These are phyloP conservation scores for Clavispora vitiphila DNA, from an alignment of 805 yeast genomes.

Conservation along the genomic window DNA sequence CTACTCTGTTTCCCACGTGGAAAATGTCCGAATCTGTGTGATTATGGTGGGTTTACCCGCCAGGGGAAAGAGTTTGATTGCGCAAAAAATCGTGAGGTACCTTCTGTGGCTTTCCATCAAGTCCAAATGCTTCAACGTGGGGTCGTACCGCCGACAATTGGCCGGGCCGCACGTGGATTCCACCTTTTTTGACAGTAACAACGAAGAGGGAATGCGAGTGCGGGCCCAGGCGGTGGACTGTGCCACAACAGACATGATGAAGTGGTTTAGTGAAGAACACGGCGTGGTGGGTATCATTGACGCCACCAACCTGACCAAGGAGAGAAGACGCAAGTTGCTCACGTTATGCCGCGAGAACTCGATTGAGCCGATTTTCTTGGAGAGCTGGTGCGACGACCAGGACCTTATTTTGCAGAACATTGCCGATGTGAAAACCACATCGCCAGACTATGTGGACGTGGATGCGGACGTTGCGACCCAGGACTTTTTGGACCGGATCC, in stretches of 20 bases:
- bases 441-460: conserved; percentile 71
- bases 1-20: conserved; percentile 54
- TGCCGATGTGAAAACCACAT: conserved; percentile 77
- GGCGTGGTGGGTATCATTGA: conserved; percentile 92
- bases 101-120: conserved; percentile 86
- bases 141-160: conserved; percentile 67
- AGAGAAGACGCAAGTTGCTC: conserved; percentile 62
- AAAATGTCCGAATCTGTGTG: conserved; percentile 75
- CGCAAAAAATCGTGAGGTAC: conserved; percentile 90
- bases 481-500: conserved; percentile 72
- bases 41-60: conserved; percentile 88
- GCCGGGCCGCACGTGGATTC: conserved; percentile 46
- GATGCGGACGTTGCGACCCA: conserved; percentile 67
- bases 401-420: conserved; percentile 75
- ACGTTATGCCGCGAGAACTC: conserved; percentile 56
- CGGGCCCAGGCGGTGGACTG: conserved; percentile 64
- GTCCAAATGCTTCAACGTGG: conserved; percentile 86
- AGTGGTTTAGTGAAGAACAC: conserved; percentile 75
- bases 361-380: conserved; percentile 88
- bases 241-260: conserved; percentile 76
- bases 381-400: conserved; percentile 84
- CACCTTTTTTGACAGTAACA: conserved; percentile 67
- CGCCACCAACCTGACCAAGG: conserved; percentile 83
- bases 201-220: conserved; percentile 56
- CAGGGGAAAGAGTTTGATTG: conserved; percentile 90